Percentiles rank a stretch among this genome's conserved stretches.
Conservation (phyloP, 305 asterid genomes). For the Solanum hybrid region DNA sequence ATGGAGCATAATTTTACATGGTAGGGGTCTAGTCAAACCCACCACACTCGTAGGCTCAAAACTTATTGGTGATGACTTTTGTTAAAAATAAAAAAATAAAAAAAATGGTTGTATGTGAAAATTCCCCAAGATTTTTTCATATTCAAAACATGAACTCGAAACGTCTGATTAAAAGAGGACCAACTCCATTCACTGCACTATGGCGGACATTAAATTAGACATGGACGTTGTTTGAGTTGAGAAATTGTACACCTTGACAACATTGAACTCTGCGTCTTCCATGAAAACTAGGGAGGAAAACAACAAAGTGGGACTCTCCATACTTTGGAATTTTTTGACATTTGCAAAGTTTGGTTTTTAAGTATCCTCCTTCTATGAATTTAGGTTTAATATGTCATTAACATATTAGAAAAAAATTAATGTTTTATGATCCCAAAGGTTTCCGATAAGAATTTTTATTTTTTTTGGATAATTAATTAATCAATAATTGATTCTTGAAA, state of each 20-base stretch:
- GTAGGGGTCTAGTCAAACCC: no score
- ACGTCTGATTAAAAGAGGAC: background rate
- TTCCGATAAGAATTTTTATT: background rate
- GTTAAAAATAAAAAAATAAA: no score
- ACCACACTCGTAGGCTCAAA: no score
- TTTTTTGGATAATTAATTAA: no score
- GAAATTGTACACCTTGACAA: background rate
- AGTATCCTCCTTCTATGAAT: background rate
- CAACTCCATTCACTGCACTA: background rate
- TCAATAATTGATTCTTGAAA: background rate
- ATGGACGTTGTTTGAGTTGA: background rate
- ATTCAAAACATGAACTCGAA: background rate
- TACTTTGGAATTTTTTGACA: background rate
- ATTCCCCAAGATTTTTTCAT: background rate
- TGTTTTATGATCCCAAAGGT: background rate
- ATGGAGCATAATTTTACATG: no score
- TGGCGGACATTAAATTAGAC: background rate
- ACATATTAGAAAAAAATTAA: background rate
- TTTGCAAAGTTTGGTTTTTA: background rate
- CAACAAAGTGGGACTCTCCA: background rate
- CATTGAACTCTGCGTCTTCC: background rate
- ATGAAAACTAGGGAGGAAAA: slow-evolving; percentile 7
- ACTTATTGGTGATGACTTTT: no score
- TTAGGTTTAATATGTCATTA: background rate
- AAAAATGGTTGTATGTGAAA: no score